phyloP scores from a whole-genome alignment of 306 rosid genomes.

The Amphicarpaea edgeworthii region DNA sequence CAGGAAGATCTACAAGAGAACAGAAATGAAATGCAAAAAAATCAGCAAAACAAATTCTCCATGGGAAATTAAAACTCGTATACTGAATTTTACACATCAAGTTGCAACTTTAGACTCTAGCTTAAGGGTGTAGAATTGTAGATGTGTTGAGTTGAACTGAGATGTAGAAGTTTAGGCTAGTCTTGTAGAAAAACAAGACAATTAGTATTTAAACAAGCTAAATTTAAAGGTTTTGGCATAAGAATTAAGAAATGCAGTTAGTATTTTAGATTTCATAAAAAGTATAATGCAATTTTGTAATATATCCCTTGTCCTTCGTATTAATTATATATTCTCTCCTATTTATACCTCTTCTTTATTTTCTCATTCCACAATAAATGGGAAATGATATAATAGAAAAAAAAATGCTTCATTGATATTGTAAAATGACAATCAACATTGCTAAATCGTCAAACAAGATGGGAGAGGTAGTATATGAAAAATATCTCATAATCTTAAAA shows the following conservation, averaged over 20 bases:
- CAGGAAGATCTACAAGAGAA: conserved; percentile 72
- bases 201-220: background rate
- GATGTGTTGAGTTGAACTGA: background rate
- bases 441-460: background rate
- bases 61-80: conserved; percentile 13
- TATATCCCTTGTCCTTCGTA: background rate
- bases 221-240: background rate
- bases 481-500: background rate
- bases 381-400: background rate
- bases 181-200: background rate
- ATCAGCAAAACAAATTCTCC: conserved; percentile 6
- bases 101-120: conserved; percentile 13
- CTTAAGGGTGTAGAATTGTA: background rate
- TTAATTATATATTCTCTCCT: background rate
- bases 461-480: background rate
- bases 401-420: background rate
- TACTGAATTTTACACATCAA: conserved; percentile 20
- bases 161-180: background rate
- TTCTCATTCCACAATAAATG: background rate
- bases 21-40: conserved; percentile 13
- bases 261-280: background rate
- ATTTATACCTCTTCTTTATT: background rate
- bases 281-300: background rate
- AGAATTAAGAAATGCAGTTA: background rate
- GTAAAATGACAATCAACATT: background rate